Evolutionary conservation across 2,329 filamentous ascomycete genomes (phyloP).

Genomic region (Pleurostoma richardsiae): DNA sequence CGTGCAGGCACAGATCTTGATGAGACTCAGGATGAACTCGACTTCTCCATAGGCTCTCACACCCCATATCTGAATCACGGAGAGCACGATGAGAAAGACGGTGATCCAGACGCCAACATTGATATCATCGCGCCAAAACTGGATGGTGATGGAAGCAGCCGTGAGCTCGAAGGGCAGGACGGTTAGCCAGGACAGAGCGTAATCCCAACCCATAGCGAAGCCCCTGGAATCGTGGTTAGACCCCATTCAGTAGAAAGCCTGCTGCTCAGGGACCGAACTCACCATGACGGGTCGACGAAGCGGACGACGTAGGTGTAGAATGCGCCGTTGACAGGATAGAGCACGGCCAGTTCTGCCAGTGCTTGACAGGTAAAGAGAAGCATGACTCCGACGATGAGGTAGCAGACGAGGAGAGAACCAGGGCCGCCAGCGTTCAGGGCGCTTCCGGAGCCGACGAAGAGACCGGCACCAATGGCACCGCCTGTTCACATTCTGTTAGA

Average conservation of each 20-base stretch:
- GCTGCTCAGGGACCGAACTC: constrained; percentile 4
- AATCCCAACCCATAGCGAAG: constrained; percentile 50
- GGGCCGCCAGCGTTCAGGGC: constrained; percentile 60
- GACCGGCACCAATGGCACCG: constrained; percentile 47
- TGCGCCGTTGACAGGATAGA: constrained; percentile 56
- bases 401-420: constrained; percentile 39
- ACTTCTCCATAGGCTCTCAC: constrained; percentile 55
- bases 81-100: constrained; percentile 46
- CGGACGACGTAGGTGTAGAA: constrained; percentile 58
- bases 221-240: constrained; percentile 23
- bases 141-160: constrained; percentile 47
- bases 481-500: constrained; percentile 15
- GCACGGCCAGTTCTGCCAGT: constrained; percentile 54
- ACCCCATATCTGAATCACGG: constrained; percentile 49
- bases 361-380: constrained; percentile 55
- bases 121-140: constrained; percentile 46
- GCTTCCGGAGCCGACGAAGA: constrained; percentile 64
- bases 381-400: constrained; percentile 52
- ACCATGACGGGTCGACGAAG: constrained; percentile 57
- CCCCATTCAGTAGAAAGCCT: not conserved
- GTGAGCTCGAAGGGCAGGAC: constrained; percentile 49
- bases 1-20: constrained; percentile 53
- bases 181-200: constrained; percentile 42
- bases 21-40: constrained; percentile 51
- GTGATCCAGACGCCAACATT: constrained; percentile 51